Percentiles rank a stretch among this genome's conserved stretches.
These are phyloP conservation scores for Podila verticillata DNA, from an alignment of 192 early-diverging fungal species.

Conservation along the genomic window DNA sequence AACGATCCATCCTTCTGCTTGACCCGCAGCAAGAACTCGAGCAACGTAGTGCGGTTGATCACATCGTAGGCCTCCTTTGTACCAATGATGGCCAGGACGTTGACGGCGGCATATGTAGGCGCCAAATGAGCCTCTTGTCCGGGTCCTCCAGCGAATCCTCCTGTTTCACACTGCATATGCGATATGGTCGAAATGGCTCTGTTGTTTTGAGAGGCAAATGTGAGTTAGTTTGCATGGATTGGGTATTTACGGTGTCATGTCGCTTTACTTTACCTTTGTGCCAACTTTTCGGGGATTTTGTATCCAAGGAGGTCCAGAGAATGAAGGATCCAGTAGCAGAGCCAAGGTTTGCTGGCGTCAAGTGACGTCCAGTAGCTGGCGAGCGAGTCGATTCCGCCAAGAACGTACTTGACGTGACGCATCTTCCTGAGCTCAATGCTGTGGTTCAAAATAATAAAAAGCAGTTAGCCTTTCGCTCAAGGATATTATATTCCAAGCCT, in stretches of 20 bases:
- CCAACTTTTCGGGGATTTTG: slow-evolving; percentile 57
- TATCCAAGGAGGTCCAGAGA: slow-evolving; percentile 80
- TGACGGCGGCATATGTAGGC: slow-evolving; percentile 88
- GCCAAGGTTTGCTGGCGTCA: slow-evolving; percentile 92
- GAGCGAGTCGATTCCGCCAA: slow-evolving; percentile 17
- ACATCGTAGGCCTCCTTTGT: slow-evolving; percentile 72
- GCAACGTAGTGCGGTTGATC: slow-evolving; percentile 72
- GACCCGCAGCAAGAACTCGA: slow-evolving; percentile 80
- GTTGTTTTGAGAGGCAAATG: slow-evolving; percentile 29
- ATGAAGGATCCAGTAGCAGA: slow-evolving; percentile 91
- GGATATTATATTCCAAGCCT: background rate
- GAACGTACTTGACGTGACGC: slow-evolving; percentile 38
- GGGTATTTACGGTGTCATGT: background rate
- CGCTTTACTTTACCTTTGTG: slow-evolving; percentile 35
- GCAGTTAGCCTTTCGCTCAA: background rate
- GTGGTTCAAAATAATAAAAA: background rate
- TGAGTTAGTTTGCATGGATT: background rate
- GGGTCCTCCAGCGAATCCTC: slow-evolving; percentile 91
- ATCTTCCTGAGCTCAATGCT: slow-evolving; percentile 28
- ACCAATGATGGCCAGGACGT: slow-evolving; percentile 83
- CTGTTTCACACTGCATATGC: slow-evolving; percentile 71
- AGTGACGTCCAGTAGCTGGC: slow-evolving; percentile 25
- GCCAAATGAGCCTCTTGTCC: slow-evolving; percentile 90
- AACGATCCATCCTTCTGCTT: slow-evolving; percentile 93
- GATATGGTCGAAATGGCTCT: slow-evolving; percentile 66